Evolutionary conservation across 2,329 filamentous ascomycete species (phyloP).

Genomic region (Xylariaceae sp.): DNA sequence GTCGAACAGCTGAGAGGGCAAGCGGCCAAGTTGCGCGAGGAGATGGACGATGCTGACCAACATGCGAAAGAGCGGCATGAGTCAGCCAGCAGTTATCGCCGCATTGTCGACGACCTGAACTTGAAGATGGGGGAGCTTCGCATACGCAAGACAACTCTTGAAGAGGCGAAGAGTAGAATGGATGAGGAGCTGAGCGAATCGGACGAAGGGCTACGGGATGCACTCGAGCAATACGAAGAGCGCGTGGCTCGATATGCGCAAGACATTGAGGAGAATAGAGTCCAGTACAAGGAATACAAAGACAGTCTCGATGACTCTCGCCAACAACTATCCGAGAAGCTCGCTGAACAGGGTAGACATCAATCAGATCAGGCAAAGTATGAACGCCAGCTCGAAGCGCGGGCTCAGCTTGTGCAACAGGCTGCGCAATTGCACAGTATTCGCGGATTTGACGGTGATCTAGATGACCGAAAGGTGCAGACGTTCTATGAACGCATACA

Average conservation of each 20-base stretch:
- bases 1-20: conserved; percentile 68
- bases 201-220: conserved; percentile 75
- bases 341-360: conserved; percentile 75
- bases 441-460: conserved; percentile 80
- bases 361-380: conserved; percentile 88
- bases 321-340: conserved; percentile 57
- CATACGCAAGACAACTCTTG: conserved; percentile 73
- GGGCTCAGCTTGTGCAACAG: conserved; percentile 77
- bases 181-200: conserved; percentile 75
- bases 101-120: conserved; percentile 76
- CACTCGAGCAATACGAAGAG: conserved; percentile 79
- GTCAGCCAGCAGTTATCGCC: conserved; percentile 75
- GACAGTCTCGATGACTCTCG: conserved; percentile 53
- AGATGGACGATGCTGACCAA: conserved; percentile 66
- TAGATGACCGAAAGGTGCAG: conserved; percentile 75
- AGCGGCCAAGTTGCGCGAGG: conserved; percentile 61
- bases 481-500: conserved; percentile 81
- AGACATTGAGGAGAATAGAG: conserved; percentile 67
- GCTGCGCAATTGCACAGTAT: conserved; percentile 79
- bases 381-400: conserved; percentile 76
- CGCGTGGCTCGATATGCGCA: conserved; percentile 70
- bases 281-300: conserved; percentile 71
- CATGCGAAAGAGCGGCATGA: conserved; percentile 72
- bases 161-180: conserved; percentile 74
- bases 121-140: conserved; percentile 78